Evolutionary conservation across 2,329 filamentous ascomycete species (phyloP).

Genomic region (Pyrenophora seminiperda): DNA sequence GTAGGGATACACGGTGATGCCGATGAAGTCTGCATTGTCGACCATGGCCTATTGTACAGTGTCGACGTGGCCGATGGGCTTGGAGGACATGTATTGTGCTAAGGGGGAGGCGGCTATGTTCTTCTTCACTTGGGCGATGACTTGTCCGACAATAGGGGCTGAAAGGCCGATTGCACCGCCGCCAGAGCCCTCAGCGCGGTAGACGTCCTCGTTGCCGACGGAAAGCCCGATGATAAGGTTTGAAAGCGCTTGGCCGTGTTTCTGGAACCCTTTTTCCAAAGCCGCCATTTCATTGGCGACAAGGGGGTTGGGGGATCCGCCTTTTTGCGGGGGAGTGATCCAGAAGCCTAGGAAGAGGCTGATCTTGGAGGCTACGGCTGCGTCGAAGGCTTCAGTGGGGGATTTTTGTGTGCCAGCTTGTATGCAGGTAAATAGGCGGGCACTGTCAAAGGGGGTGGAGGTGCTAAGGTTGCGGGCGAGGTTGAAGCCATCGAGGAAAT

Average conservation of each 20-base stretch:
- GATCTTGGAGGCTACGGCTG: slow-evolving; percentile 41
- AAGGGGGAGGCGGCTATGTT: slow-evolving; percentile 65
- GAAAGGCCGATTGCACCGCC: slow-evolving; percentile 67
- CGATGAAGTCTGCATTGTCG: slow-evolving; percentile 40
- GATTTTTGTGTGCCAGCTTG: slow-evolving; percentile 51
- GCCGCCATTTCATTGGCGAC: slow-evolving; percentile 39
- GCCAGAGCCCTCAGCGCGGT: slow-evolving; percentile 58
- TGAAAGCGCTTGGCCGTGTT: slow-evolving; percentile 57
- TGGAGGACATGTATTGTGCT: slow-evolving; percentile 46
- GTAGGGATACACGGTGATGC: slow-evolving; percentile 44
- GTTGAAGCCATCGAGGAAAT: slow-evolving; percentile 32
- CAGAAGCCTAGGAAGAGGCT: slow-evolving; percentile 44
- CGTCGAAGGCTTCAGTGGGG: slow-evolving; percentile 59
- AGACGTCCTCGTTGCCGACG: slow-evolving; percentile 56
- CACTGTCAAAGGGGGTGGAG: slow-evolving; percentile 66
- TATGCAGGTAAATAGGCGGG: slow-evolving; percentile 73
- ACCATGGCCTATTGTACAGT: slow-evolving; percentile 31
- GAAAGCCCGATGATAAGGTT: slow-evolving; percentile 45
- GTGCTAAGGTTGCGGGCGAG: slow-evolving; percentile 29
- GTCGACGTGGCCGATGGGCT: slow-evolving; percentile 51
- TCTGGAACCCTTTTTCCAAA: slow-evolving; percentile 37
- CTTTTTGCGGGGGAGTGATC: slow-evolving; percentile 19
- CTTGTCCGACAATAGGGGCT: slow-evolving; percentile 64
- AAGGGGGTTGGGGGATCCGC: slow-evolving; percentile 49
- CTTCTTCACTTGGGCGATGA: slow-evolving; percentile 47